Conservation (phyloP, 1,139 yeast species). For the Yamadazyma pseudoaaseri region DNA sequence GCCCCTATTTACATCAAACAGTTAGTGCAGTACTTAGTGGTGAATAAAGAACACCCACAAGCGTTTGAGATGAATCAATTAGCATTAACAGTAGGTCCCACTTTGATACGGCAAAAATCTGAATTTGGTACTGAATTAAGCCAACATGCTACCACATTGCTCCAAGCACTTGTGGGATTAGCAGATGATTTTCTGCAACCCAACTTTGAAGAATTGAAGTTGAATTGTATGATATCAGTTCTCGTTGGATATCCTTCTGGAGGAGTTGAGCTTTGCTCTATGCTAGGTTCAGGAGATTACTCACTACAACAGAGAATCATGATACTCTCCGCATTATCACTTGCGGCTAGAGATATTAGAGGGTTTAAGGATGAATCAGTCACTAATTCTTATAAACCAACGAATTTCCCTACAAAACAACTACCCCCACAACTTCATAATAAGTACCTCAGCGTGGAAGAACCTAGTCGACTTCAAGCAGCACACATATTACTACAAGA, state of each 20-base stretch:
- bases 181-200: slow-evolving; percentile 48
- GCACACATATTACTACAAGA: slow-evolving; percentile 25
- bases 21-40: slow-evolving; percentile 50
- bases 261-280: slow-evolving; percentile 35
- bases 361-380: slow-evolving; percentile 53
- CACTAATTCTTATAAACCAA: slow-evolving; percentile 30
- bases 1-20: slow-evolving; percentile 65
- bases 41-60: slow-evolving; percentile 40
- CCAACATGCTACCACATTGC: slow-evolving; percentile 46
- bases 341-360: slow-evolving; percentile 58
- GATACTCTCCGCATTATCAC: slow-evolving; percentile 53
- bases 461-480: slow-evolving; percentile 4
- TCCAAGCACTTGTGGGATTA: slow-evolving; percentile 46
- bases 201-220: slow-evolving; percentile 49
- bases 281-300: slow-evolving; percentile 60
- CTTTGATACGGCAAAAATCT: slow-evolving; percentile 53
- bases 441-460: slow-evolving; percentile 24
- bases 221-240: slow-evolving; percentile 53
- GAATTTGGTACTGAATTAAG: slow-evolving; percentile 53
- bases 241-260: slow-evolving; percentile 46
- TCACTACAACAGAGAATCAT: slow-evolving; percentile 61
- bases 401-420: slow-evolving; percentile 37
- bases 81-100: slow-evolving; percentile 55
- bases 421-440: slow-evolving; percentile 50
- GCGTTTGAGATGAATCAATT: slow-evolving; percentile 51